Evolutionary conservation across 2,329 filamentous ascomycete genomes (phyloP), one percentile per base, ranked within the genome.

Genomic region (Fusarium staphyleae): DNA sequence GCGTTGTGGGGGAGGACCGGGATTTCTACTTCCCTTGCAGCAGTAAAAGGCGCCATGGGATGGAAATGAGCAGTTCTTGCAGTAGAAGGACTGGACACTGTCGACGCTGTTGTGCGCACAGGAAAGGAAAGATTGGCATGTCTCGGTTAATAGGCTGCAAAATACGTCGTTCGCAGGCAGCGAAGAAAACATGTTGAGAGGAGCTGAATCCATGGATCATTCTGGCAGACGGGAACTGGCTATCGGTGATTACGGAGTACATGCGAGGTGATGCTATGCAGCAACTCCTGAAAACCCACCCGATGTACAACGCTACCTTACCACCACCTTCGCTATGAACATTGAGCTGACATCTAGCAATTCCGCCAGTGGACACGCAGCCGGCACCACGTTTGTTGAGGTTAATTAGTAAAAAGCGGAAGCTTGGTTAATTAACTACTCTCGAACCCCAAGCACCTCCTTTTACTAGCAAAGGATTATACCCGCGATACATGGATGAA

Each of bases 361-460:
- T 60, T 54, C 52, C 52, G 55, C 48, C 32, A 36, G 50, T 55
- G 44, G 28, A 32, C 37, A 56, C 52, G 60, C 44, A 56, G 61
- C 48, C 40, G n/a, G n/a, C n/a, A n/a, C n/a, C n/a, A n/a, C n/a
- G n/a, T n/a, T n/a, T n/a, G n/a, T n/a, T n/a, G n/a, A n/a, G n/a
- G n/a, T n/a, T n/a, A n/a, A n/a, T n/a, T n/a, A n/a, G n/a, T n/a
- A n/a, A n/a, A n/a, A n/a, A n/a, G n/a, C n/a, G n/a, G n/a, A n/a
- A n/a, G n/a, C n/a, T n/a, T n/a, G n/a, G n/a, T n/a, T n/a, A n/a
- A n/a, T n/a, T n/a, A n/a, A n/a, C n/a, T n/a, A n/a, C n/a, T n/a
- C n/a, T n/a, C n/a, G n/a, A n/a, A n/a, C n/a, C 57, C 14, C 53
- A 59, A 59, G 63, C 61, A 59, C 56, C 63, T 66, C 63, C 63